Base-by-base conservation (phyloP, 441 rosid species). In the Syzygium malaccense region DNA sequence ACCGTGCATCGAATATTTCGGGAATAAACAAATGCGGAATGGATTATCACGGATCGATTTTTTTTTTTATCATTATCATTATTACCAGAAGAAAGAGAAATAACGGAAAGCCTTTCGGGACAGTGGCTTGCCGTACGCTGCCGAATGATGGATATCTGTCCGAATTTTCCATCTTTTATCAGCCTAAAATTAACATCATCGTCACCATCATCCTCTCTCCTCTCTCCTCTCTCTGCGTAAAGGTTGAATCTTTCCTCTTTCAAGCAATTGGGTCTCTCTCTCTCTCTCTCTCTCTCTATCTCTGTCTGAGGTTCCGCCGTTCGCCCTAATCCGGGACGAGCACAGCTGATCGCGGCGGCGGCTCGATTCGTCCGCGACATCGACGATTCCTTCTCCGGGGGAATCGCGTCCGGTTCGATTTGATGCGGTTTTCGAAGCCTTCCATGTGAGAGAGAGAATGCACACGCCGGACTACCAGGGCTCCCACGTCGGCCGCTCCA, bases 401-500 rank as follows among this genome's bases (percentile, higher is more conserved):
- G 66, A 20, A 56, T 55, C 48, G 18, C 64, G 17, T 85, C 25
- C 62, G 62, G 33, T 55, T 85, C 66, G 64, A 53, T 25, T 85
- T 30, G 48, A 54, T 85, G 86, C 57, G 37, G 86, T 53, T 53
- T 32, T 30, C 86, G 26, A 20, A 1, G 25, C 66, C 28, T n/a
- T 54, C 7, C 60, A 1, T 37, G 48, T 58, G 48, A 58, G 45
- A 30, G 62, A 10, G 55, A 85, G 48, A 85, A 85, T 85, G 87
- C 66, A 55, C 48, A 45, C 87, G 66, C 58, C 87, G 64, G 87
- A 85, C 20, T 85, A 53, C 87, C 87, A 85, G 87, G 64, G 66
- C 58, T 85, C 87, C 62, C 49, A 55, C 66, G 37, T 56, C 87
- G 87, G 66, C n/a, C 87, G 87, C 83, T 92, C 99, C 8, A 84